These are phyloP conservation scores for Corylus heterophylla DNA, from an alignment of 306 rosid species.

Conservation along the genomic window DNA sequence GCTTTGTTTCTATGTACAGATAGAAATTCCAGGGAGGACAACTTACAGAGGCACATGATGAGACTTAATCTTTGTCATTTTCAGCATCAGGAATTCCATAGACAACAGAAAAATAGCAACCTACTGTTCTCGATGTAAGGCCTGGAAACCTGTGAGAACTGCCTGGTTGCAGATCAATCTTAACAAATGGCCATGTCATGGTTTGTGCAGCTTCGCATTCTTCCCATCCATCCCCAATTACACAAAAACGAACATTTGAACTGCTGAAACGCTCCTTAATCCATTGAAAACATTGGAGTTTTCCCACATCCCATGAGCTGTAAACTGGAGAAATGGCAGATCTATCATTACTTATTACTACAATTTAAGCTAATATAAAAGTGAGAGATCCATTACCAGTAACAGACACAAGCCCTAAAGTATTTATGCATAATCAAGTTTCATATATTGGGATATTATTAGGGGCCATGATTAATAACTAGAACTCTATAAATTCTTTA, in stretches of 20 bases:
- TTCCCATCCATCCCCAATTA: slow-evolving; percentile 91
- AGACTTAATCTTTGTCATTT: slow-evolving; percentile 46
- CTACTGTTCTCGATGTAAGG: slow-evolving; percentile 65
- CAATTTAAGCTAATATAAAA: not conserved
- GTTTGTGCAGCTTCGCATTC: slow-evolving; percentile 84
- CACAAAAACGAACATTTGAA: slow-evolving; percentile 79
- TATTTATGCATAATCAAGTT: not conserved
- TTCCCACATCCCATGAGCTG: slow-evolving; percentile 92
- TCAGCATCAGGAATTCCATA: slow-evolving; percentile 56
- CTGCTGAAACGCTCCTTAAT: slow-evolving; percentile 68
- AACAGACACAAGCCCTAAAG: not conserved
- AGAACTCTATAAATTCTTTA: not conserved
- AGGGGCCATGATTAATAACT: not conserved
- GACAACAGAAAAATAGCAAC: slow-evolving; percentile 73
- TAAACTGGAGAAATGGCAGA: slow-evolving; percentile 55
- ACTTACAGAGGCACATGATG: slow-evolving; percentile 17
- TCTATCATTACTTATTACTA: slow-evolving; percentile 5
- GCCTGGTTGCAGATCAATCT: slow-evolving; percentile 72
- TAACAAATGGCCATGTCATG: slow-evolving; percentile 85
- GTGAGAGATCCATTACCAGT: not conserved
- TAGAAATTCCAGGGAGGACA: slow-evolving; percentile 25
- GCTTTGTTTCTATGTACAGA: slow-evolving; percentile 24
- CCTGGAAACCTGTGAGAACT: slow-evolving; percentile 88
- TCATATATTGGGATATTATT: not conserved
- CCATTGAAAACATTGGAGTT: slow-evolving; percentile 74